phyloP scores from a whole-genome alignment of 164 flowering plant species.

The Piper longum region DNA sequence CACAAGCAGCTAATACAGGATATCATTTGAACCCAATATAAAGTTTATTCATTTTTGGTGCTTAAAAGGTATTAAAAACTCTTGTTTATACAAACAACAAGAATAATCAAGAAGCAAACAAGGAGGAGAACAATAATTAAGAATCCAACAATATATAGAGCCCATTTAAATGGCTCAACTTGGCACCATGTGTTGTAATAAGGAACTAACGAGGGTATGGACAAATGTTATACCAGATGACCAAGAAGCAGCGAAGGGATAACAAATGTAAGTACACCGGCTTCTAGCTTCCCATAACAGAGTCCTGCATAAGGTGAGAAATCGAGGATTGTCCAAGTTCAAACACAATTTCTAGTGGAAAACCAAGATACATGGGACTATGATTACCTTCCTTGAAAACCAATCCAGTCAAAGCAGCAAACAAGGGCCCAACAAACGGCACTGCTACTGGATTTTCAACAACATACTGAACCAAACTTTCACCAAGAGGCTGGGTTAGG shows the following conservation, averaged over 20 bases:
- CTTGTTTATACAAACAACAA: no score
- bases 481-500: slow-evolving; percentile 54
- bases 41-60: no score
- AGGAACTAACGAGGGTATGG: background rate
- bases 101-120: no score
- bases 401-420: slow-evolving; percentile 87
- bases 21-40: no score
- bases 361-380: background rate
- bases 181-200: background rate
- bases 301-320: slow-evolving; percentile 38
- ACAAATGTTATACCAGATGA: slow-evolving; percentile 52
- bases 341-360: background rate
- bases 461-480: slow-evolving; percentile 55
- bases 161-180: background rate
- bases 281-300: slow-evolving; percentile 95
- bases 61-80: no score
- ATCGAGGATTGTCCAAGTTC: no score
- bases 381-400: slow-evolving; percentile 89
- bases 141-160: no score
- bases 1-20: no score
- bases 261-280: slow-evolving; percentile 68
- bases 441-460: slow-evolving; percentile 50
- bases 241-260: slow-evolving; percentile 80
- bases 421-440: slow-evolving; percentile 92
- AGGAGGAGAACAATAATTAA: no score